Conservation (phyloP, 2,329 filamentous ascomycete species). For the Paramyrothecium roridum region DNA sequence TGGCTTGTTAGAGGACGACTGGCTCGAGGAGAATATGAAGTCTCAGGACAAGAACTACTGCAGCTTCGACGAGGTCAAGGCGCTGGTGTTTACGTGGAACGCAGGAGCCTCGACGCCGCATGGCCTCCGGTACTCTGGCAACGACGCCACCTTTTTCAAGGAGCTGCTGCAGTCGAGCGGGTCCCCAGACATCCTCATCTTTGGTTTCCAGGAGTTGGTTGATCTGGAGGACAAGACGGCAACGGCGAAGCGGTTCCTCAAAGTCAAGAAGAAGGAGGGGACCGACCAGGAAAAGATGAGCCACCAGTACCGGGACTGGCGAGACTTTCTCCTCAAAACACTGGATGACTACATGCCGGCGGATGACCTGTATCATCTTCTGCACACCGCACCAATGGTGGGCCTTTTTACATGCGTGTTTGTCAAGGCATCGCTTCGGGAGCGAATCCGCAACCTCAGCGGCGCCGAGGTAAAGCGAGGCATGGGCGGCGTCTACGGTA, state of each 20-base stretch:
- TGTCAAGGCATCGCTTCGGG: slow-evolving; percentile 75
- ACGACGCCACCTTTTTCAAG: slow-evolving; percentile 75
- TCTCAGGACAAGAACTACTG: slow-evolving; percentile 79
- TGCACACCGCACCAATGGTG: slow-evolving; percentile 84
- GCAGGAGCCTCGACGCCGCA: slow-evolving; percentile 93
- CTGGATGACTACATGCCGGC: slow-evolving; percentile 80
- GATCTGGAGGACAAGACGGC: slow-evolving; percentile 97
- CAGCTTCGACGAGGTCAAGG: slow-evolving; percentile 76
- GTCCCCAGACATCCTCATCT: slow-evolving; percentile 85
- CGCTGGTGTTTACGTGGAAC: slow-evolving; percentile 91
- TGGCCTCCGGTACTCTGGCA: slow-evolving; percentile 66
- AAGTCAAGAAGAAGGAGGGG: slow-evolving; percentile 82
- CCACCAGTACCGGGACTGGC: slow-evolving; percentile 95
- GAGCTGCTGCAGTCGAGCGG: slow-evolving; percentile 73
- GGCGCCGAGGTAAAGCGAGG: slow-evolving; percentile 89
- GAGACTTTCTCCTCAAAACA: slow-evolving; percentile 79
- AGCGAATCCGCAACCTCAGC: slow-evolving; percentile 73
- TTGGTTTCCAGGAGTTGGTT: slow-evolving; percentile 98
- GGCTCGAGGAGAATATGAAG: slow-evolving; percentile 90
- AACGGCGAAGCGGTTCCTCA: slow-evolving; percentile 92
- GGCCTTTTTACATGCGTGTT: slow-evolving; percentile 96
- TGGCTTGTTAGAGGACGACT: slow-evolving; percentile 88
- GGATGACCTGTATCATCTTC: slow-evolving; percentile 74
- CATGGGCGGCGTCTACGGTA: slow-evolving; percentile 92
- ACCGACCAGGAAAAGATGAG: slow-evolving; percentile 89